These are phyloP conservation scores for Geotrichum bryndzae DNA, from an alignment of 1,139 yeast genomes.

Conservation along the genomic window DNA sequence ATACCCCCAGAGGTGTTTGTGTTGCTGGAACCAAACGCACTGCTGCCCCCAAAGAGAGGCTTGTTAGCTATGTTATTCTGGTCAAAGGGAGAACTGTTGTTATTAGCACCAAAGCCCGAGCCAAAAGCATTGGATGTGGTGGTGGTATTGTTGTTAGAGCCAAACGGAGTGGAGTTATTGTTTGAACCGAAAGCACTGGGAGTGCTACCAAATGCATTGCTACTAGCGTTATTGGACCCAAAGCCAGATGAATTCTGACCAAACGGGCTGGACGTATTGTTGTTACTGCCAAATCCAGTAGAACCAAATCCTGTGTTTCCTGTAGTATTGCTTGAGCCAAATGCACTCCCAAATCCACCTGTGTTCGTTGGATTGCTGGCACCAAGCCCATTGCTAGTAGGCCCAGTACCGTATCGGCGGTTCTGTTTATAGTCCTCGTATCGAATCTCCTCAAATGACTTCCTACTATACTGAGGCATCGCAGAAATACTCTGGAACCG, in stretches of 20 bases:
- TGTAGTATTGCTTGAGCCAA: background rate
- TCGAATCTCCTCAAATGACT: slow-evolving; percentile 82
- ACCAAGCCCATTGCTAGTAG: slow-evolving; percentile 17
- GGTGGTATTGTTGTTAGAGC: slow-evolving; percentile 4
- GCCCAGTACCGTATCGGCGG: slow-evolving; percentile 50
- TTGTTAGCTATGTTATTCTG: slow-evolving; percentile 16
- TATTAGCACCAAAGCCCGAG: slow-evolving; percentile 16
- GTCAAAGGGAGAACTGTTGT: slow-evolving; percentile 15
- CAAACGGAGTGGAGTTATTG: slow-evolving; percentile 4
- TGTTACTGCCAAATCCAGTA: background rate
- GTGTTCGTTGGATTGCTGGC: background rate
- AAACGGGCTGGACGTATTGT: background rate
- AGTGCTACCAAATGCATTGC: background rate
- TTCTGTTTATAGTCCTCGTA: slow-evolving; percentile 78
- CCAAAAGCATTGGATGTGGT: slow-evolving; percentile 29
- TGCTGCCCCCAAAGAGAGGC: slow-evolving; percentile 15
- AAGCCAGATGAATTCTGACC: background rate
- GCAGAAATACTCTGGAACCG: slow-evolving; percentile 69
- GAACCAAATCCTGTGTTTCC: background rate
- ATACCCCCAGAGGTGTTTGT: background rate
- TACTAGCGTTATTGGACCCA: slow-evolving; percentile 9
- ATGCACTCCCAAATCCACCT: background rate
- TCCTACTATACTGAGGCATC: slow-evolving; percentile 85
- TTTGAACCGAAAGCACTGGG: slow-evolving; percentile 6
- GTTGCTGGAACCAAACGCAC: slow-evolving; percentile 9